Evolutionary conservation across 192 early-diverging fungal species (phyloP).

Genomic region (Backusella luteola): DNA sequence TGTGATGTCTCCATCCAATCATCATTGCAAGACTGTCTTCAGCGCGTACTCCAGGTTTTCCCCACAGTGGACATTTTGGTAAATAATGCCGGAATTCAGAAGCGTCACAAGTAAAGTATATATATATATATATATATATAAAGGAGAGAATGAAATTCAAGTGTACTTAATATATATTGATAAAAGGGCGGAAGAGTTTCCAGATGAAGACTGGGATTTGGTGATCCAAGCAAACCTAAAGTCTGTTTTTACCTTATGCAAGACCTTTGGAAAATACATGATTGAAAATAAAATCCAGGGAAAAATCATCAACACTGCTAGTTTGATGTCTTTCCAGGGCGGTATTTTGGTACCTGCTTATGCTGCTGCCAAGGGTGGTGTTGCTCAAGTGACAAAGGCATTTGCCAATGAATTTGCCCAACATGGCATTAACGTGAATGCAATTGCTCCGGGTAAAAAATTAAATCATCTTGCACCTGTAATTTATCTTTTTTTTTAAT

Average conservation of each 20-base stretch:
- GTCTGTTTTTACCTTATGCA: conserved; percentile 21
- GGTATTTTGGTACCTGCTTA: conserved; percentile 27
- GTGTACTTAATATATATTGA: not conserved
- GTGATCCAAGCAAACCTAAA: conserved; percentile 32
- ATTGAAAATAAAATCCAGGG: conserved; percentile 5
- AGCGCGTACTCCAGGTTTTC: conserved; percentile 3
- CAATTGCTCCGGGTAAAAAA: conserved; percentile 24
- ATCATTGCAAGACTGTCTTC: not conserved
- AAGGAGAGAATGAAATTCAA: not conserved
- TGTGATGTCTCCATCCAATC: not conserved
- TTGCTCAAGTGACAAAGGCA: conserved; percentile 22
- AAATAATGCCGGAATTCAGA: not conserved
- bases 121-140: not conserved
- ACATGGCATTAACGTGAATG: conserved; percentile 21
- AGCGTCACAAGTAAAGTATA: not conserved
- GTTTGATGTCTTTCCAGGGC: conserved; percentile 24
- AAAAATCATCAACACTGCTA: conserved; percentile 27
- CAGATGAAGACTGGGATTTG: conserved; percentile 25
- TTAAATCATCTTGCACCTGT: not conserved
- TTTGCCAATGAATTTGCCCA: conserved; percentile 27
- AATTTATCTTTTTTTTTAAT: not conserved
- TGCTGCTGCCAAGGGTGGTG: conserved; percentile 28
- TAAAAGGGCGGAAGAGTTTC: conserved; percentile 16
- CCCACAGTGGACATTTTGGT: not conserved
- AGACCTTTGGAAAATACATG: conserved; percentile 23